These are phyloP conservation scores for Pythium rhizo-oryzae DNA, from an alignment of 352 stramenopile species.

Conservation along the genomic window DNA sequence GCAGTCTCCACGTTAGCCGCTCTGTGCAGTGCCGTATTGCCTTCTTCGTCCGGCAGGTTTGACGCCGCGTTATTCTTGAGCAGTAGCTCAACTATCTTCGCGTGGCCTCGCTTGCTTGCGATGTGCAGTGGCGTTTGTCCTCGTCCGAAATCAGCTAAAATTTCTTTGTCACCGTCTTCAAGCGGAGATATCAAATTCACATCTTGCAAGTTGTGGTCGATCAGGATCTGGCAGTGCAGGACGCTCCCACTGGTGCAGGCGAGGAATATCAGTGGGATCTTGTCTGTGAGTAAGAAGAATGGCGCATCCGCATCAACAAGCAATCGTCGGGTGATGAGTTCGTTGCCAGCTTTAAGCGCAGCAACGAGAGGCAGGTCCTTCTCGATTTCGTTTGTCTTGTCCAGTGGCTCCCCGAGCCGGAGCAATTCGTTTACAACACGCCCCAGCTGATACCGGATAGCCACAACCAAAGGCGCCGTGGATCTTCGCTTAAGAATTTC, in stretches of 20 bases:
- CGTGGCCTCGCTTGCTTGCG: conserved; percentile 72
- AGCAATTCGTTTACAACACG: conserved; percentile 83
- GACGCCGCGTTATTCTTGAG: conserved; percentile 66
- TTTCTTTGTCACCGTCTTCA: conserved; percentile 78
- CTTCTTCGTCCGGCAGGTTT: conserved; percentile 79
- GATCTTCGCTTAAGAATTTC: conserved; percentile 64
- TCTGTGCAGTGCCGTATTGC: conserved; percentile 80
- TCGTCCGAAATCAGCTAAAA: conserved; percentile 67
- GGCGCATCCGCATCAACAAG: conserved; percentile 70
- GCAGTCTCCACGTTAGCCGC: conserved; percentile 69
- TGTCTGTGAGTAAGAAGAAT: conserved; percentile 79
- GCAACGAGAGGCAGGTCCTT: conserved; percentile 68
- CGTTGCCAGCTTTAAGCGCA: conserved; percentile 72
- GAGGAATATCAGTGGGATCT: conserved; percentile 76
- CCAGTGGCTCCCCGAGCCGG: conserved; percentile 49
- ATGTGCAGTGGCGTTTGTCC: conserved; percentile 79
- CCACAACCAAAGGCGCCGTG: conserved; percentile 63
- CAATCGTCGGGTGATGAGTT: conserved; percentile 71
- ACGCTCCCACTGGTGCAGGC: conserved; percentile 70
- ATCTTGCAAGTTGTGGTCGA: conserved; percentile 52
- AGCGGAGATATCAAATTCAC: conserved; percentile 82
- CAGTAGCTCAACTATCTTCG: conserved; percentile 60
- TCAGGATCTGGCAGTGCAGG: conserved; percentile 74
- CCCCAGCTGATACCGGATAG: conserved; percentile 78
- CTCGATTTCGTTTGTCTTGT: conserved; percentile 48